A percentile compares a stretch with the other conserved stretches of the same genome.
These are phyloP conservation scores for Physcia stellaris DNA, from an alignment of 495 filamentous ascomycete species.

Conservation along the genomic window DNA sequence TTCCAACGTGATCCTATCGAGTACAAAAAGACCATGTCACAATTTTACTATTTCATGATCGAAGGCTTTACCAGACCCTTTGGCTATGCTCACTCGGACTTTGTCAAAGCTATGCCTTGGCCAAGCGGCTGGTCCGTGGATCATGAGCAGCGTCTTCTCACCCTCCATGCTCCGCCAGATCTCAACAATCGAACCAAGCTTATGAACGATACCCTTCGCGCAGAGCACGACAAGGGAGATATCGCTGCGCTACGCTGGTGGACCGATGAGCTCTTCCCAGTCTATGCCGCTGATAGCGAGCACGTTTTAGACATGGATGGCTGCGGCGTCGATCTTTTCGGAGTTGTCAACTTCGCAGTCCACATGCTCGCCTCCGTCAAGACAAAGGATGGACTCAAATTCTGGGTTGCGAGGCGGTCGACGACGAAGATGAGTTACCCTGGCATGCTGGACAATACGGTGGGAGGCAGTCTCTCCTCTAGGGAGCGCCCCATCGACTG, in stretches of 20 bases:
- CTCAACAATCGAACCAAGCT: slow-evolving; percentile 22
- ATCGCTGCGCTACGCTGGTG: slow-evolving; percentile 71
- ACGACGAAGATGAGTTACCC: slow-evolving; percentile 71
- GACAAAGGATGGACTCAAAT: slow-evolving; percentile 46
- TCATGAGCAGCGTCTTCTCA: slow-evolving; percentile 5
- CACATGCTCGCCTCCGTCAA: slow-evolving; percentile 71
- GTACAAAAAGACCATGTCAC: slow-evolving; percentile 32
- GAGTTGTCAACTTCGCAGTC: slow-evolving; percentile 76
- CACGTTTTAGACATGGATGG: slow-evolving; percentile 69
- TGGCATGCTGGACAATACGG: slow-evolving; percentile 84
- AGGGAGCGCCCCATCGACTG: slow-evolving; percentile 65
- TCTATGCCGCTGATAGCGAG: slow-evolving; percentile 45
- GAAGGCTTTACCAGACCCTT: slow-evolving; percentile 34
- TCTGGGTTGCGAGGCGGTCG: slow-evolving; percentile 75
- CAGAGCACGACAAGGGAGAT: slow-evolving; percentile 46
- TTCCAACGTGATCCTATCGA: slow-evolving; percentile 36
- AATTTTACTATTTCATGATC: slow-evolving; percentile 43
- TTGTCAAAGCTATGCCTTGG: slow-evolving; percentile 46
- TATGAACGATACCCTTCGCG: slow-evolving; percentile 45
- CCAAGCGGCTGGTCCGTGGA: slow-evolving; percentile 38
- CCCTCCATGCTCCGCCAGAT: slow-evolving; percentile 35
- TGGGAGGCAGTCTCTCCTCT: slow-evolving; percentile 77
- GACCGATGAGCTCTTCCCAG: slow-evolving; percentile 77
- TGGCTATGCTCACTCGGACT: slow-evolving; percentile 46
- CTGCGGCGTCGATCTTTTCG: slow-evolving; percentile 64